Conservation (phyloP, 176 grass and related monocot genomes). For the Luzula sylvatica region DNA sequence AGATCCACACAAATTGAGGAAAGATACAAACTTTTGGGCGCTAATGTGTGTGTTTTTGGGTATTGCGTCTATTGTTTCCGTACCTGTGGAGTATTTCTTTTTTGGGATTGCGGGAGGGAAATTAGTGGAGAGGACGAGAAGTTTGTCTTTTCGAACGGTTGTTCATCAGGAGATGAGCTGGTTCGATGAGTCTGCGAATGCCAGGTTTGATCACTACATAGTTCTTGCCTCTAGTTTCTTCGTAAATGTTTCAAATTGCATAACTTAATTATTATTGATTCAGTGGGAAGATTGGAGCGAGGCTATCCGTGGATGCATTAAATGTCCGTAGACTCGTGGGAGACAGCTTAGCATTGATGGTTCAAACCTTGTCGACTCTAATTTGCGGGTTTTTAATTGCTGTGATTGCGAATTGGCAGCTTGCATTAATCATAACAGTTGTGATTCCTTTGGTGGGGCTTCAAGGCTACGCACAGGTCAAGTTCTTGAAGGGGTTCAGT, state of each 20-base stretch:
- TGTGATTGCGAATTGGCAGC: slow-evolving; percentile 52
- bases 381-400: slow-evolving; percentile 58
- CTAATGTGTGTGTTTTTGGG: slow-evolving; percentile 68
- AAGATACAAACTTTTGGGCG: slow-evolving; percentile 68
- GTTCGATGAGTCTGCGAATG: slow-evolving; percentile 81
- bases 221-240: slow-evolving; percentile 24
- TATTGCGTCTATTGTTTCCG: slow-evolving; percentile 31
- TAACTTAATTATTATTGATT: slow-evolving; percentile 7
- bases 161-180: slow-evolving; percentile 80
- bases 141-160: slow-evolving; percentile 51
- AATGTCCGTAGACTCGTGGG: slow-evolving; percentile 64
- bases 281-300: slow-evolving; percentile 75
- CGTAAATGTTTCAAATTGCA: neutral
- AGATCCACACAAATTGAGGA: slow-evolving; percentile 43
- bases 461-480: slow-evolving; percentile 51
- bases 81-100: slow-evolving; percentile 59
- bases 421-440: slow-evolving; percentile 54
- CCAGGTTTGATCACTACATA: slow-evolving; percentile 36
- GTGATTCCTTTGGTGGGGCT: slow-evolving; percentile 51
- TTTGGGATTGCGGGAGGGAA: slow-evolving; percentile 77
- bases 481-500: slow-evolving; percentile 53
- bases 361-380: slow-evolving; percentile 42
- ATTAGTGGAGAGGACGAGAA: slow-evolving; percentile 70
- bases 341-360: slow-evolving; percentile 61
- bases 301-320: slow-evolving; percentile 65